Evolutionary conservation across 441 rosid species (phyloP).

Genomic region (Erodium moschatum): DNA sequence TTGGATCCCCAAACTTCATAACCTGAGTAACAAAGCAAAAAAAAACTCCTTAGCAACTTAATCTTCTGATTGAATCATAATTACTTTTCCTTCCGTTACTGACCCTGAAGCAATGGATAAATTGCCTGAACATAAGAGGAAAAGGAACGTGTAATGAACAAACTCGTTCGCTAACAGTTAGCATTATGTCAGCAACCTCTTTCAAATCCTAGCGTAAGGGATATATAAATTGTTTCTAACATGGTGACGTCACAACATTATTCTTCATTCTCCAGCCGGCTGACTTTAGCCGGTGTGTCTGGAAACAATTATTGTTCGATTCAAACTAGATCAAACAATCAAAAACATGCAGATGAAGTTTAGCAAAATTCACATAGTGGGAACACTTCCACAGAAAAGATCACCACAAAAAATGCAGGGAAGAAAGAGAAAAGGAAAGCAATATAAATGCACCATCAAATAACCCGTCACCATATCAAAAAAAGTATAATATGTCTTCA

Average conservation of each 20-base stretch:
- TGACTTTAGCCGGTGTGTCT: too few relatives aligned
- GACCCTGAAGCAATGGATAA: background rate
- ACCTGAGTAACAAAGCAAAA: conserved; percentile 36
- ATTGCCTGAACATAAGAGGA: background rate
- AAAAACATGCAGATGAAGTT: background rate
- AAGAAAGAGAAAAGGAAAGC: background rate
- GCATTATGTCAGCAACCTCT: too few relatives aligned
- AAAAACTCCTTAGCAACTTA: conserved; percentile 2
- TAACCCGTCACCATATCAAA: background rate
- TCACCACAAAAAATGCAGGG: background rate
- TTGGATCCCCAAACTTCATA: conserved; percentile 81
- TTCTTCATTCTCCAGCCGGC: too few relatives aligned
- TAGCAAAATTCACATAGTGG: background rate
- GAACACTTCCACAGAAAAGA: background rate
- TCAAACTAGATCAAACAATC: background rate
- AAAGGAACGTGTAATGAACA: background rate
- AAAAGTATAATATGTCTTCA: background rate
- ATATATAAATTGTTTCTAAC: too few relatives aligned
- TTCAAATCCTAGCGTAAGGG: too few relatives aligned
- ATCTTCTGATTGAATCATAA: background rate
- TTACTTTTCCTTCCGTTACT: background rate
- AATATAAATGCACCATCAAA: background rate
- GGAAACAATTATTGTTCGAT: background rate
- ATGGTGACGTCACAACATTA: too few relatives aligned
- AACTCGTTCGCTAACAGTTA: too few relatives aligned